Evolutionary conservation across 441 rosid genomes (phyloP).

Genomic region (Omphalea diandra): DNA sequence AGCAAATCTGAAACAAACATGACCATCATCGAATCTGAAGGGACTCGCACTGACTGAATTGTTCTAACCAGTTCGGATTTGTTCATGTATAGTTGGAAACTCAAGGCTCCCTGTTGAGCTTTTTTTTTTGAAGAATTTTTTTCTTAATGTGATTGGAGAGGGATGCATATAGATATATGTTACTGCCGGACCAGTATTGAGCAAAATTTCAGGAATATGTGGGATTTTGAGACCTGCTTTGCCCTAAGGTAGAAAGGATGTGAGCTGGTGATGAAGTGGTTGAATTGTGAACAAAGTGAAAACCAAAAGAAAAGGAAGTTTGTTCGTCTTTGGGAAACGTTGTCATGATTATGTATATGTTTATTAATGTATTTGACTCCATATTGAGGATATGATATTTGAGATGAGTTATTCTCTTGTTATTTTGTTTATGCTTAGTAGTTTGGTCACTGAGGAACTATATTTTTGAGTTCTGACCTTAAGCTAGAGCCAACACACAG

Average conservation of each 20-base stretch:
- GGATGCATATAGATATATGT: background rate
- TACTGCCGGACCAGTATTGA: background rate
- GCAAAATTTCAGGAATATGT: background rate
- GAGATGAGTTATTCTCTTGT: background rate
- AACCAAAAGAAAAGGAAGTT: background rate
- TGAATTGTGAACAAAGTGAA: background rate
- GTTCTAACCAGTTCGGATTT: slow-evolving; percentile 12
- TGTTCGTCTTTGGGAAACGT: background rate
- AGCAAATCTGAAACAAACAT: slow-evolving; percentile 8
- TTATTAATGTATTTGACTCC: background rate
- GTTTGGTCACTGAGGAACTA: too few species aligned
- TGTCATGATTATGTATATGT: background rate
- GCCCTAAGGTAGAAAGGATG: background rate
- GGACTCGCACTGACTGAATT: slow-evolving; percentile 24
- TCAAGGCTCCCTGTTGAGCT: background rate
- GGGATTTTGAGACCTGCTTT: background rate
- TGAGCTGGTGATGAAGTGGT: slow-evolving; percentile 6
- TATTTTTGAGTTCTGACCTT: too few species aligned
- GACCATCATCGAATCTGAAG: slow-evolving; percentile 5
- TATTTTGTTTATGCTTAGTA: too few species aligned
- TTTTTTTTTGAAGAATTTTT: background rate
- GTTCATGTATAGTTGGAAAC: slow-evolving; percentile 27
- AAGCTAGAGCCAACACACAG: too few species aligned
- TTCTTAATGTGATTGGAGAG: background rate
- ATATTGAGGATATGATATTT: background rate